Percentiles rank a stretch among this genome's conserved stretches.
phyloP scores from a whole-genome alignment of 129 eudicot species.

The Chrysanthemum makinoi region DNA sequence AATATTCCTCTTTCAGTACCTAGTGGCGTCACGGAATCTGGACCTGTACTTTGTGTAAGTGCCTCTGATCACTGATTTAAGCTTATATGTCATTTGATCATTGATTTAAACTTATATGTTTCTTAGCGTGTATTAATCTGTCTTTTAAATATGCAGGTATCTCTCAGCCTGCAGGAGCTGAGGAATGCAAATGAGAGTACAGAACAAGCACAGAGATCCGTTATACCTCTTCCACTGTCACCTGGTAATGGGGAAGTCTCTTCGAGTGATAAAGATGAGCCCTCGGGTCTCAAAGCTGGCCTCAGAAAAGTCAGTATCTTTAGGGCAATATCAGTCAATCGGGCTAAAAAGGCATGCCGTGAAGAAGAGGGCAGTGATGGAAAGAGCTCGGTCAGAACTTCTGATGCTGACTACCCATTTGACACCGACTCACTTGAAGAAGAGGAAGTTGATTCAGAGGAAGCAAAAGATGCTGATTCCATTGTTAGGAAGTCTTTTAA shows the following conservation, averaged over 20 bases:
- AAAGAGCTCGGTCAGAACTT: slow-evolving; percentile 56
- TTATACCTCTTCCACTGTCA: slow-evolving; percentile 35
- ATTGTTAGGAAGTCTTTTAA: slow-evolving; percentile 42
- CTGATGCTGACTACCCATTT: slow-evolving; percentile 52
- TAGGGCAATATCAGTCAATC: slow-evolving; percentile 42
- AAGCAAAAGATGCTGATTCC: slow-evolving; percentile 41
- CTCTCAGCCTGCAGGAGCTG: slow-evolving; percentile 51
- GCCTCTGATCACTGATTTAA: slow-evolving; percentile 7
- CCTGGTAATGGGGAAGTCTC: slow-evolving; percentile 34
- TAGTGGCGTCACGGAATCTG: slow-evolving; percentile 29
- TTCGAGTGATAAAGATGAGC: slow-evolving; percentile 28
- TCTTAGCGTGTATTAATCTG: slow-evolving; percentile 6
- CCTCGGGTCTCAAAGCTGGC: slow-evolving; percentile 47
- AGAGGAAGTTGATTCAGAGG: slow-evolving; percentile 59
- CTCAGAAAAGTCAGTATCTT: slow-evolving; percentile 53
- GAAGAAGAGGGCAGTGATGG: slow-evolving; percentile 76
- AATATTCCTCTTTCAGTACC: slow-evolving; percentile 51
- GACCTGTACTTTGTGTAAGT: slow-evolving; percentile 58
- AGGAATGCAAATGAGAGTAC: slow-evolving; percentile 43
- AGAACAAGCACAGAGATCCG: slow-evolving; percentile 38
- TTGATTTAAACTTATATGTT: not conserved
- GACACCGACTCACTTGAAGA: slow-evolving; percentile 65
- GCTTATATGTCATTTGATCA: not conserved
- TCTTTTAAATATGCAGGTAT: slow-evolving; percentile 43
- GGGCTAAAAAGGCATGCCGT: slow-evolving; percentile 41